phyloP scores from a whole-genome alignment of 805 yeast genomes.

The Candida silvatica region DNA sequence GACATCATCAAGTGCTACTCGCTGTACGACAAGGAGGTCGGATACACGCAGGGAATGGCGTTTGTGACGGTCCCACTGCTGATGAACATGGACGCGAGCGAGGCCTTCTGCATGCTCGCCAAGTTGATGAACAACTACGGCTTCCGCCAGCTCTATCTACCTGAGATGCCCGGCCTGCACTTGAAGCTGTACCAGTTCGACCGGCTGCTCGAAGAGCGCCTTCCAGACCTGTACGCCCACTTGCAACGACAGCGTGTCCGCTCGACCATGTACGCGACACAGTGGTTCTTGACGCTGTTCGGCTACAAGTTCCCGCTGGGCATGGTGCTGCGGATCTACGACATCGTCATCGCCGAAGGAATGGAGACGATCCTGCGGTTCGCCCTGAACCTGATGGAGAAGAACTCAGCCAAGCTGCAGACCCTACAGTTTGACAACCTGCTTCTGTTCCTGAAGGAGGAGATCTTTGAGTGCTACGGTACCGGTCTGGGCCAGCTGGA shows the following conservation, averaged over 20 bases:
- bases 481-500: slow-evolving; percentile 48
- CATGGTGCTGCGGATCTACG: slow-evolving; percentile 81
- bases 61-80: slow-evolving; percentile 81
- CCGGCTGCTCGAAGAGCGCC: slow-evolving; percentile 66
- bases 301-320: slow-evolving; percentile 91
- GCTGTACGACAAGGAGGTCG: slow-evolving; percentile 83
- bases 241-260: slow-evolving; percentile 77
- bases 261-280: slow-evolving; percentile 94
- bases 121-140: slow-evolving; percentile 79
- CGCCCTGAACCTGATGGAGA: slow-evolving; percentile 70
- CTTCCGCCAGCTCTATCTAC: slow-evolving; percentile 68
- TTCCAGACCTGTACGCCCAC: slow-evolving; percentile 70
- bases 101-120: slow-evolving; percentile 75
- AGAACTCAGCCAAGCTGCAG: slow-evolving; percentile 53
- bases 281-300: slow-evolving; percentile 93
- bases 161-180: slow-evolving; percentile 93
- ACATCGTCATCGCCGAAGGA: slow-evolving; percentile 86
- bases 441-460: slow-evolving; percentile 69
- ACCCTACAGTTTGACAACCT: slow-evolving; percentile 65
- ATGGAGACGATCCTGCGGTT: slow-evolving; percentile 78
- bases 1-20: slow-evolving; percentile 80
- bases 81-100: slow-evolving; percentile 73
- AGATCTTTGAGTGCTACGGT: slow-evolving; percentile 62
- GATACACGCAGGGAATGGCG: slow-evolving; percentile 98
- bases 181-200: slow-evolving; percentile 83